Conservation (phyloP, 805 yeast species). For the Myxozyma kluyveri region DNA sequence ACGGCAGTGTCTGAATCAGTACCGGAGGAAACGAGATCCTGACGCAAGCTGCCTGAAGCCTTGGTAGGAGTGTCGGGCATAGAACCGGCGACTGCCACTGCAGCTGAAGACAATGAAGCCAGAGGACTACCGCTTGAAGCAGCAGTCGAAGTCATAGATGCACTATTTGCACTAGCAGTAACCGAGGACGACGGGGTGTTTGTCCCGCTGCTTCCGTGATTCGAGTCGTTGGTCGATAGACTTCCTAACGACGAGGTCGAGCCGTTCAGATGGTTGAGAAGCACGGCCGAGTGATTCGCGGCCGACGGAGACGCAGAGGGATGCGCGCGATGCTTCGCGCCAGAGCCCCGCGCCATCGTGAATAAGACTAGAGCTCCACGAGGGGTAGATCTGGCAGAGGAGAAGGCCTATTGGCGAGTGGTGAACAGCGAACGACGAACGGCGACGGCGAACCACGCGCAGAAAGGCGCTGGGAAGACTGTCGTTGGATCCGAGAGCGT, state of each 20-base stretch:
- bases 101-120: neutral
- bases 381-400: neutral
- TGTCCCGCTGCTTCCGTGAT: neutral
- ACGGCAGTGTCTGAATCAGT: neutral
- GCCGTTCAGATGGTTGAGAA: no score
- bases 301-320: no score
- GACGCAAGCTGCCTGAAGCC: neutral
- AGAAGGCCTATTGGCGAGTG: neutral
- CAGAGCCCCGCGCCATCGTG: constrained; percentile 26
- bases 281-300: constrained; percentile 23
- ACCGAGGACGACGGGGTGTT: constrained; percentile 1
- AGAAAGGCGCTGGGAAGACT: no score
- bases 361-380: neutral
- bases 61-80: neutral
- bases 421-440: neutral
- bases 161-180: neutral
- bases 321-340: constrained; percentile 24
- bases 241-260: constrained; percentile 18
- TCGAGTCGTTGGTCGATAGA: neutral
- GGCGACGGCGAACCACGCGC: neutral
- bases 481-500: no score
- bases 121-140: neutral
- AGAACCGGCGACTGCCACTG: neutral
- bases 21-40: no score
- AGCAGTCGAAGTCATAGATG: neutral